These are phyloP conservation scores for Alnus glutinosa DNA, from an alignment of 306 rosid species.

Conservation along the genomic window DNA sequence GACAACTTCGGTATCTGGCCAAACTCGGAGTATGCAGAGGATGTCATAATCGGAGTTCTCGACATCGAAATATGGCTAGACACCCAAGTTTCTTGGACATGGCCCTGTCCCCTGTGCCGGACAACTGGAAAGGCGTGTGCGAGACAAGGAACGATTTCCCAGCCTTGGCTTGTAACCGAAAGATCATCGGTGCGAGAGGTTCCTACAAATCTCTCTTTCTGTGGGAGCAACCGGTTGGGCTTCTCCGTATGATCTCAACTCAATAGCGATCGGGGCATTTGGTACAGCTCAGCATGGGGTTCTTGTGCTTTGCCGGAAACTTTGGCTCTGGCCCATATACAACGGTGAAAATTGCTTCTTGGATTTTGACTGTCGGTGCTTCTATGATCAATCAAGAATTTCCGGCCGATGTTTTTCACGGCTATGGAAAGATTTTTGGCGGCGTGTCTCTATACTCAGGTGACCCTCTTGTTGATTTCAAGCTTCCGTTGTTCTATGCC, in stretches of 20 bases:
- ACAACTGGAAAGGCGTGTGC: conserved; percentile 64
- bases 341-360: conserved; percentile 80
- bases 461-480: conserved; percentile 37
- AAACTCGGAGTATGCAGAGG: conserved; percentile 51
- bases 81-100: conserved; percentile 53
- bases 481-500: conserved; percentile 67
- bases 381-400: conserved; percentile 81
- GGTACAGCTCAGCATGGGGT: conserved; percentile 67
- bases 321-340: conserved; percentile 70
- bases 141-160: conserved; percentile 44
- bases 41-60: conserved; percentile 65
- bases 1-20: conserved; percentile 66
- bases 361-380: conserved; percentile 89
- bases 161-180: conserved; percentile 55
- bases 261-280: conserved; percentile 78
- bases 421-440: conserved; percentile 49
- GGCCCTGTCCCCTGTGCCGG: conserved; percentile 42
- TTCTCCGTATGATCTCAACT: conserved; percentile 55
- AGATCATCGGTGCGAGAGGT: conserved; percentile 70
- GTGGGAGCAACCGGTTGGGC: conserved; percentile 68
- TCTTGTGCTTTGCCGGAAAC: conserved; percentile 80
- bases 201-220: conserved; percentile 71
- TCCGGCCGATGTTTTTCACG: conserved; percentile 70
- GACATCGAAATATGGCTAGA: conserved; percentile 94
- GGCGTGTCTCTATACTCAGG: conserved; percentile 81